Evolutionary conservation across 1,284 basidiomycete genomes (phyloP).

Genomic region (Apiotrichum akiyoshidainum): DNA sequence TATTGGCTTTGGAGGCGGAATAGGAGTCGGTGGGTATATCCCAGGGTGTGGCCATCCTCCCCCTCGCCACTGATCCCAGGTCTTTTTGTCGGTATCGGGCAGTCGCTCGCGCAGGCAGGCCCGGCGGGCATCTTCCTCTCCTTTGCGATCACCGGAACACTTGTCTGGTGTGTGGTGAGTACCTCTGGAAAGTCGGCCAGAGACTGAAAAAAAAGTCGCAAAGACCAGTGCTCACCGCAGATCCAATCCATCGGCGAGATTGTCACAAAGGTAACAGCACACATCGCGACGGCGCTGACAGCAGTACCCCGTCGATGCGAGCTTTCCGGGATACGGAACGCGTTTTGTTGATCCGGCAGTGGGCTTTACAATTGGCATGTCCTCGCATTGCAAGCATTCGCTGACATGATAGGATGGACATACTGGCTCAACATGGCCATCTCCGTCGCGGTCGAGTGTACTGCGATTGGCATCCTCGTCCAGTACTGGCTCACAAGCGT

Average conservation of each 20-base stretch:
- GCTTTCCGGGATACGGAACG: conserved; percentile 9
- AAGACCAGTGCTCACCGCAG: neutral
- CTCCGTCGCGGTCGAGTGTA: conserved; percentile 72
- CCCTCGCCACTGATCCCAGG: neutral
- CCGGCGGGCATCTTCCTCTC: conserved; percentile 14
- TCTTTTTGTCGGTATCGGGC: conserved; percentile 16
- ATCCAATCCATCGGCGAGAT: conserved; percentile 19
- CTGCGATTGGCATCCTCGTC: conserved; percentile 70
- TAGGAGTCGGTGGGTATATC: conserved; percentile 4
- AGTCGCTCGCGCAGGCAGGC: conserved; percentile 6
- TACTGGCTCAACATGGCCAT: conserved; percentile 70
- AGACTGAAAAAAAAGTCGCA: too few relatives aligned
- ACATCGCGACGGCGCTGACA: neutral
- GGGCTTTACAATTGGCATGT: conserved; percentile 67
- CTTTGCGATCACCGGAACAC: conserved; percentile 13
- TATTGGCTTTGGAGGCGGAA: conserved; percentile 18
- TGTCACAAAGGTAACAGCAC: conserved; percentile 1
- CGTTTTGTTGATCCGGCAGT: conserved; percentile 61
- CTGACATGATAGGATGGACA: conserved; percentile 57
- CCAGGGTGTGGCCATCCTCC: too few relatives aligned
- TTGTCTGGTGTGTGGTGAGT: conserved; percentile 18
- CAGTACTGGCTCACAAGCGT: conserved; percentile 63
- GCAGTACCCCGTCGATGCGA: conserved; percentile 18
- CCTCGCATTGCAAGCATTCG: too few relatives aligned
- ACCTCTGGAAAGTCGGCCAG: too few relatives aligned